Base-by-base conservation (phyloP, 768 basidiomycete species). In the Lentinula detonsa region DNA sequence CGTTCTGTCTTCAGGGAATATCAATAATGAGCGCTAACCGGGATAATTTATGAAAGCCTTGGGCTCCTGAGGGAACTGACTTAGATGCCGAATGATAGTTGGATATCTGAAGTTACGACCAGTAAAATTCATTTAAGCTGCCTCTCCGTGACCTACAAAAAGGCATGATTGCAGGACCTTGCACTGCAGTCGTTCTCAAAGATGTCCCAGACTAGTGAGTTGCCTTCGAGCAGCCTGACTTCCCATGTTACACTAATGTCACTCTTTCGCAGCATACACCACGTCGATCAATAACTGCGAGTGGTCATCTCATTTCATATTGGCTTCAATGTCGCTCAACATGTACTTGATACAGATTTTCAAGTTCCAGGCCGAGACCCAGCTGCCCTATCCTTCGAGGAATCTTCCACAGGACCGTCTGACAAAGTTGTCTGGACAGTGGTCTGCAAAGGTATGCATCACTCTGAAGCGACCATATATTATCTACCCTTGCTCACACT, bases 401-500 rank as follows among this genome's bases (percentile, higher is more conserved):
- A 86, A 54, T 74, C 72, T 0, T 67, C 64, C 7, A 70, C 69
- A 6, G 86, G 85, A 0, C 73, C 75, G 0, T 71, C 70, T 13
- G 77, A 85, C 57, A 71, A 69, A 3, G 80, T 78, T 7, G 67
- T 70, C 43, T 89, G 87, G 87, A 85, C 76, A 1, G 78, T 75
- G 2, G 64, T 78, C 6, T 88, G 86, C 70, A 87, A 84, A 77
- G 79, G 88, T 85, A 63, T 7, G 2, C 18, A 42, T 21, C 15
- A 8, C 8, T 23, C 18, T 8, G 39, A 33, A 18, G n/a, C 18
- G 9, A 51, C 16, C 10, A 49, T 23, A 23, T 49, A 9, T 40
- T 54, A 4, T 55, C n/a, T n/a, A 9, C n/a, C 49, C 33, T 65
- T 11, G 43, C 65, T 34, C 3, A 49, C 42, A n/a, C 28, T 49